Evolutionary conservation across 805 yeast genomes (phyloP).

Genomic region (Suhomyces emberorum): DNA sequence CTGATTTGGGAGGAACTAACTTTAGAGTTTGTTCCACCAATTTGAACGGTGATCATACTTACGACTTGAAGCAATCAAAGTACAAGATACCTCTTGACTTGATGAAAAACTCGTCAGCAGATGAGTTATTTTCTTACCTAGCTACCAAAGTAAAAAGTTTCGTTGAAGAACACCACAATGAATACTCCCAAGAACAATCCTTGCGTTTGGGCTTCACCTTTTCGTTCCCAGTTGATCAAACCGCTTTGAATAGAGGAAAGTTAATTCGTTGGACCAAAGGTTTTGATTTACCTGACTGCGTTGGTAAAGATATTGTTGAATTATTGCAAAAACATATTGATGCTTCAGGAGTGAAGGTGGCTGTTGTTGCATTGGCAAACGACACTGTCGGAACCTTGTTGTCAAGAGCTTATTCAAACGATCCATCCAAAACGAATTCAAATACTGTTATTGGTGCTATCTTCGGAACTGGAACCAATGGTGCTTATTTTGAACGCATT

Average conservation of each 20-base stretch:
- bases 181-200: constrained; percentile 20
- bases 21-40: constrained; percentile 89
- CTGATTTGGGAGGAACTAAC: constrained; percentile 95
- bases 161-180: constrained; percentile 62
- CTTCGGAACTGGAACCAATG: constrained; percentile 97
- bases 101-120: constrained; percentile 61
- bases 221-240: constrained; percentile 88
- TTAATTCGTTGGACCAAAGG: constrained; percentile 97
- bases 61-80: constrained; percentile 70
- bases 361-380: constrained; percentile 85
- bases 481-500: constrained; percentile 82
- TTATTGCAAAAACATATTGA: constrained; percentile 70
- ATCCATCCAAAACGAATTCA: constrained; percentile 58
- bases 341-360: constrained; percentile 54
- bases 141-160: constrained; percentile 70
- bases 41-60: constrained; percentile 76
- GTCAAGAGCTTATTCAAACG: constrained; percentile 78
- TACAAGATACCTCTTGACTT: constrained; percentile 74
- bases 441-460: constrained; percentile 85
- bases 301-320: constrained; percentile 78
- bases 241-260: constrained; percentile 72
- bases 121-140: constrained; percentile 68
- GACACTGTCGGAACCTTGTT: constrained; percentile 94
- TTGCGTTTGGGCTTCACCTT: constrained; percentile 90
- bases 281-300: constrained; percentile 78